Conservation (phyloP, 1,284 basidiomycete species). For the Puccinia brachypodii region DNA sequence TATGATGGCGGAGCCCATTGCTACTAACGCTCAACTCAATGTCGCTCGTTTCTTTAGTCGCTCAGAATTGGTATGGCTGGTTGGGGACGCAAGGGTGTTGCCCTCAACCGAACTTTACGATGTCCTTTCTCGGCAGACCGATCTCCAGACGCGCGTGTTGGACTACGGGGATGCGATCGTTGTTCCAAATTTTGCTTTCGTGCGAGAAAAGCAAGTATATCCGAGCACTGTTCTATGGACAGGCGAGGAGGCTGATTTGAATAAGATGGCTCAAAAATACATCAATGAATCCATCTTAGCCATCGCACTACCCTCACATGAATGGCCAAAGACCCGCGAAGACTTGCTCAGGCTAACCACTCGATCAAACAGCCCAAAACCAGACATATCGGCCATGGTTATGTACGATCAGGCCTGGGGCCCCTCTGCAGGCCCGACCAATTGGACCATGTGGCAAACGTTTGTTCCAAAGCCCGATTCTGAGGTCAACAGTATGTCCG, state of each 20-base stretch:
- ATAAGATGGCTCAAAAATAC: slow-evolving; percentile 50
- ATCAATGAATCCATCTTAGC: slow-evolving; percentile 49
- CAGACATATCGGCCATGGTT: slow-evolving; percentile 47
- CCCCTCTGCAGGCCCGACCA: slow-evolving; percentile 53
- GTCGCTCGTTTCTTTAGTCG: slow-evolving; percentile 55
- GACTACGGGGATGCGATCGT: slow-evolving; percentile 54
- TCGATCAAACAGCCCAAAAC: slow-evolving; percentile 42
- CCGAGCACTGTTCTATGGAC: slow-evolving; percentile 39
- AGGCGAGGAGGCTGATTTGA: slow-evolving; percentile 50
- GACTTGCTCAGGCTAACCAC: slow-evolving; percentile 51
- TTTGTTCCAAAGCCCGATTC: slow-evolving; percentile 49
- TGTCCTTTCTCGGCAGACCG: slow-evolving; percentile 45
- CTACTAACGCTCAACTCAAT: slow-evolving; percentile 55
- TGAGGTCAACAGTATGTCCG: slow-evolving; percentile 22
- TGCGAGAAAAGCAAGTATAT: slow-evolving; percentile 42
- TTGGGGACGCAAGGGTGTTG: slow-evolving; percentile 53
- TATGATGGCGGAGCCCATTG: slow-evolving; percentile 53
- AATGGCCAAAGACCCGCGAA: slow-evolving; percentile 53
- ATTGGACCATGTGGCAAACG: slow-evolving; percentile 54
- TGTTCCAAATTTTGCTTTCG: slow-evolving; percentile 53
- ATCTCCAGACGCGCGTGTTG: slow-evolving; percentile 51
- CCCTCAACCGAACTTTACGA: slow-evolving; percentile 51
- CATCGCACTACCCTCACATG: slow-evolving; percentile 49
- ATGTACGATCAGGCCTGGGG: slow-evolving; percentile 55
- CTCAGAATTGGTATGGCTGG: slow-evolving; percentile 55